Percentiles rank a stretch among this genome's conserved stretches.
Evolutionary conservation across 1,284 basidiomycete genomes (phyloP).

Genomic region (Cryptococcus sp.): DNA sequence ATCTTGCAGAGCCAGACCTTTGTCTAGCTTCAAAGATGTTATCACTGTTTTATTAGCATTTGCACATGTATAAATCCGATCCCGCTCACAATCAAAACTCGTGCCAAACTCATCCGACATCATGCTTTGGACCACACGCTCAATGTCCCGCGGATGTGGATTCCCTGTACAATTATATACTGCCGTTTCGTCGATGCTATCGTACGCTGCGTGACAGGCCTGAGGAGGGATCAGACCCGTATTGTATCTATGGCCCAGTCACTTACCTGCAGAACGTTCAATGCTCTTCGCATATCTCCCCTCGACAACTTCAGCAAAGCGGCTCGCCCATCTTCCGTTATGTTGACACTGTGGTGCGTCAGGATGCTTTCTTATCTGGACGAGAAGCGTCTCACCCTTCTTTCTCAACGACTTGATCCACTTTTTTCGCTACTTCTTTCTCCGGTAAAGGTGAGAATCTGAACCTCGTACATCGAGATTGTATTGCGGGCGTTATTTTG

Average conservation of each 20-base stretch:
- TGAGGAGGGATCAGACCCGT: slow-evolving; percentile 12
- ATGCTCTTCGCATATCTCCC: slow-evolving; percentile 95
- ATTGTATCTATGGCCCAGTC: background rate
- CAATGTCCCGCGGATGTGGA: slow-evolving; percentile 90
- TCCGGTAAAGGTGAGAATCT: slow-evolving; percentile 93
- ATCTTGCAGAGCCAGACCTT: slow-evolving; percentile 92
- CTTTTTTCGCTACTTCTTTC: slow-evolving; percentile 74
- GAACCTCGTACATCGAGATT: slow-evolving; percentile 96
- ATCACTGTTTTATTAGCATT: slow-evolving; percentile 59
- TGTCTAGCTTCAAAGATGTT: slow-evolving; percentile 76
- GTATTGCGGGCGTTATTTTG: slow-evolving; percentile 97
- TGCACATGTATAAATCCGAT: background rate
- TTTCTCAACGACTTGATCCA: slow-evolving; percentile 72
- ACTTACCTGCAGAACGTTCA: slow-evolving; percentile 80
- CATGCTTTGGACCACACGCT: slow-evolving; percentile 91
- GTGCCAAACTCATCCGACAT: slow-evolving; percentile 94
- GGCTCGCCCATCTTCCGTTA: slow-evolving; percentile 79
- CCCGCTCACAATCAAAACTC: slow-evolving; percentile 73
- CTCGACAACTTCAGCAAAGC: slow-evolving; percentile 88
- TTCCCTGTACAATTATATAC: slow-evolving; percentile 97
- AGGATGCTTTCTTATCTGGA: background rate
- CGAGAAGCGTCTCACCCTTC: slow-evolving; percentile 63
- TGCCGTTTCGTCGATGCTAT: slow-evolving; percentile 78
- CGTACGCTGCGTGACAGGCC: slow-evolving; percentile 96
- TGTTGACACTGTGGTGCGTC: slow-evolving; percentile 63